phyloP scores from a whole-genome alignment of 805 yeast genomes.

The Grigorovia yakushimaensis region DNA sequence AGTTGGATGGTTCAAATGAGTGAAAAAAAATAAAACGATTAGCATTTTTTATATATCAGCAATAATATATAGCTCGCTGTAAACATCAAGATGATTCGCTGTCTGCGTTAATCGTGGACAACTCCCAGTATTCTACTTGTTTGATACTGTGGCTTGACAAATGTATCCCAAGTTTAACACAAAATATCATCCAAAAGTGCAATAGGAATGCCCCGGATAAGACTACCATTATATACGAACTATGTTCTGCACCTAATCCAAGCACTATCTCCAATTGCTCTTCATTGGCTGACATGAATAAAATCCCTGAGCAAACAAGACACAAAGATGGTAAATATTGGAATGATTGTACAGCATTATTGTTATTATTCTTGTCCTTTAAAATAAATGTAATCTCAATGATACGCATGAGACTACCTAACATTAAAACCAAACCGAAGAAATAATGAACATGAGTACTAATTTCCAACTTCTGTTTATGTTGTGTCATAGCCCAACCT shows the following conservation, averaged over 20 bases:
- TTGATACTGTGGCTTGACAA: conserved; percentile 15
- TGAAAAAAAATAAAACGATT: not conserved
- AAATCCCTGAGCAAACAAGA: conserved; percentile 63
- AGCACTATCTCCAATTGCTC: conserved; percentile 69
- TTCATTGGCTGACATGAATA: conserved; percentile 90
- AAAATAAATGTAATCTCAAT: conserved; percentile 74
- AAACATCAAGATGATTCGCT: not conserved
- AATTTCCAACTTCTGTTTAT: conserved; percentile 61
- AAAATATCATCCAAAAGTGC: conserved; percentile 52
- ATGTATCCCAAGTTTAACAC: conserved; percentile 48
- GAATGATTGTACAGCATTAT: conserved; percentile 50
- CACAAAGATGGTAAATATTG: conserved; percentile 84
- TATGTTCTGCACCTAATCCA: conserved; percentile 72
- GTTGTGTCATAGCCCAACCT: conserved; percentile 93
- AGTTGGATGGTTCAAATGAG: not conserved
- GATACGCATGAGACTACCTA: conserved; percentile 67
- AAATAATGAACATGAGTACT: conserved; percentile 82
- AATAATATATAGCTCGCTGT: not conserved
- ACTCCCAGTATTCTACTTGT: not conserved
- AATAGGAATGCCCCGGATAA: conserved; percentile 66
- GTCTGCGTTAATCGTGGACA: not conserved
- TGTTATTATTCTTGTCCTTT: conserved; percentile 41
- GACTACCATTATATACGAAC: conserved; percentile 67
- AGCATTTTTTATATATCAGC: not conserved
- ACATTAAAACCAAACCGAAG: conserved; percentile 74